Percentiles rank a stretch among this genome's conserved stretches.
phyloP scores from a whole-genome alignment of 1,139 yeast genomes.

The Hansenula lynferdii region DNA sequence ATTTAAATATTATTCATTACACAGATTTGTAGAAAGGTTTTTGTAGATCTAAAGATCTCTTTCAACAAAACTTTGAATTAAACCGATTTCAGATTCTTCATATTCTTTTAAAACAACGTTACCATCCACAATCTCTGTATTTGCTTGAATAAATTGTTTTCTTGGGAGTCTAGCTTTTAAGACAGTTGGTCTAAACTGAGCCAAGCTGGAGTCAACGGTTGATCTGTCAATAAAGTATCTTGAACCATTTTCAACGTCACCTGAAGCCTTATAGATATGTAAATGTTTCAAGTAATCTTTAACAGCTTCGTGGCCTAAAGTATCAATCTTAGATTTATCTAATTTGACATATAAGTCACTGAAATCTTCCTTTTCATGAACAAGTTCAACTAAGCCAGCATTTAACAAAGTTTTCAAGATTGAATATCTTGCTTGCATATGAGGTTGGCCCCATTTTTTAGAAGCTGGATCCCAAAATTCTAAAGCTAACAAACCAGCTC shows the following conservation, averaged over 20 bases:
- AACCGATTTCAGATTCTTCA: conserved; percentile 67
- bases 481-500: conserved; percentile 79
- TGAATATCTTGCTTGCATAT: conserved; percentile 88
- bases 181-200: conserved; percentile 62
- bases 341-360: conserved; percentile 57
- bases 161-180: conserved; percentile 73
- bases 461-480: conserved; percentile 85
- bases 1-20: too few species aligned
- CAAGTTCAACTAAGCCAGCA: conserved; percentile 56
- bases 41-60: conserved; percentile 34
- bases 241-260: conserved; percentile 60
- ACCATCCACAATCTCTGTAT: conserved; percentile 44
- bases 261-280: conserved; percentile 77
- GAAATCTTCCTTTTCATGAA: conserved; percentile 40
- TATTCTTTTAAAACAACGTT: conserved; percentile 62
- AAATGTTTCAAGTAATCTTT: conserved; percentile 66
- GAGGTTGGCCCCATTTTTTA: conserved; percentile 92
- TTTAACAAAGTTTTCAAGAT: conserved; percentile 70
- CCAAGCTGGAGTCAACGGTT: conserved; percentile 57
- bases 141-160: conserved; percentile 79
- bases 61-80: conserved; percentile 73
- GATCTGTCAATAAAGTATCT: conserved; percentile 63
- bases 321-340: conserved; percentile 56
- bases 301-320: conserved; percentile 68
- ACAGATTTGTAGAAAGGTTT: too few species aligned